A percentile compares a stretch with the other conserved stretches of the same genome.
phyloP scores from a whole-genome alignment of 805 yeast species.

The Saccharomycopsis sp. region DNA sequence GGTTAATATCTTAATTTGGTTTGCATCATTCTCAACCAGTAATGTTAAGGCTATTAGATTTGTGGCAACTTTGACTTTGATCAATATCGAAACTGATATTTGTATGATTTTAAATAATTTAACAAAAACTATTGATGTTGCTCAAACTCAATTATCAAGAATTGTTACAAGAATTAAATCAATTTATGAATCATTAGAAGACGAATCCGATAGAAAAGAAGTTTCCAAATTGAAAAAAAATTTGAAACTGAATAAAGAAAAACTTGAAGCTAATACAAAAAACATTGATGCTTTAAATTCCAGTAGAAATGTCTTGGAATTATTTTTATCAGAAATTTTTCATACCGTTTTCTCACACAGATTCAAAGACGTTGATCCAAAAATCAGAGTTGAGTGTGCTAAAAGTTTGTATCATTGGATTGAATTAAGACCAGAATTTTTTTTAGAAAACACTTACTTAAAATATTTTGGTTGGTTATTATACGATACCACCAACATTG shows the following conservation, averaged over 20 bases:
- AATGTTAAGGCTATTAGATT: constrained; percentile 62
- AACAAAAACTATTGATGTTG: constrained; percentile 30
- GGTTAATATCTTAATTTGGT: constrained; percentile 61
- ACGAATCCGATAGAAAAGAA: constrained; percentile 27
- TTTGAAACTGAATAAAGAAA: constrained; percentile 27
- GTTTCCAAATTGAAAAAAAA: constrained; percentile 25
- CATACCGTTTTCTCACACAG: constrained; percentile 63
- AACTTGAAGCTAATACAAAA: constrained; percentile 35
- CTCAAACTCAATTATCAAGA: constrained; percentile 33
- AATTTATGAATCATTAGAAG: constrained; percentile 26
- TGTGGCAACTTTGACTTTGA: constrained; percentile 48
- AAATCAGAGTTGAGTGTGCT: constrained; percentile 63
- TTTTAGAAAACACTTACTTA: constrained; percentile 57
- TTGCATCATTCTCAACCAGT: constrained; percentile 60
- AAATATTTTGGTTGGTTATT: constrained; percentile 79
- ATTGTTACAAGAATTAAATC: constrained; percentile 27
- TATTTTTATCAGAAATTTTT: constrained; percentile 53
- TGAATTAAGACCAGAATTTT: constrained; percentile 55
- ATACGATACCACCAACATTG: constrained; percentile 54
- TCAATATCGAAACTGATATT: constrained; percentile 50
- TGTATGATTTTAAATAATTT: constrained; percentile 37
- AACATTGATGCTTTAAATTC: constrained; percentile 32
- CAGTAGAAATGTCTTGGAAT: constrained; percentile 44
- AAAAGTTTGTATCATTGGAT: constrained; percentile 60
- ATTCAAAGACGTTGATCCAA: constrained; percentile 68